These are phyloP conservation scores for Leptosphaerulina australis DNA, from an alignment of 2,329 filamentous ascomycete species.

Conservation along the genomic window DNA sequence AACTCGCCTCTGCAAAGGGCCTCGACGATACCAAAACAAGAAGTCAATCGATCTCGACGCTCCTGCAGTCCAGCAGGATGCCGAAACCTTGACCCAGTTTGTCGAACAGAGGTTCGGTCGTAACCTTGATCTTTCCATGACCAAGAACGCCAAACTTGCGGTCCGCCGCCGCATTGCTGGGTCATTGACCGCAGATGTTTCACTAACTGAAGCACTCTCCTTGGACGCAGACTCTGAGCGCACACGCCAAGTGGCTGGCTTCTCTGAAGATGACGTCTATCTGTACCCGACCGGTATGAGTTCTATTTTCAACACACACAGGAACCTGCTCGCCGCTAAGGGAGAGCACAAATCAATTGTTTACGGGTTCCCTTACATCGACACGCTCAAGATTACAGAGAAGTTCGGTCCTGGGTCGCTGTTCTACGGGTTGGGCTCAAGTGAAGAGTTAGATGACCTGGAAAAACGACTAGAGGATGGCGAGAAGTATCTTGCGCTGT, in stretches of 20 bases:
- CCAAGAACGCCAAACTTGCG: constrained; percentile 81
- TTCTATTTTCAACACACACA: constrained; percentile 88
- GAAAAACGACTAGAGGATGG: constrained; percentile 73
- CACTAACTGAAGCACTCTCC: constrained; percentile 66
- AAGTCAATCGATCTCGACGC: constrained; percentile 57
- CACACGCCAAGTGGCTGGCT: constrained; percentile 60
- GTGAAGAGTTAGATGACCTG: constrained; percentile 81
- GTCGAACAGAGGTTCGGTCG: constrained; percentile 94
- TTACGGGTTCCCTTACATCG: constrained; percentile 97
- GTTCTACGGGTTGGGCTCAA: constrained; percentile 84
- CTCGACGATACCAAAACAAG: constrained; percentile 76
- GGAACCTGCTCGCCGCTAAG: constrained; percentile 69
- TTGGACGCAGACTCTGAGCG: constrained; percentile 52
- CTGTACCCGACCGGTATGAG: constrained; percentile 93
- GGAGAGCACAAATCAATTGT: constrained; percentile 77
- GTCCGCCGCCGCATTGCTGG: constrained; percentile 88
- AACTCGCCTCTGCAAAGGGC: constrained; percentile 67
- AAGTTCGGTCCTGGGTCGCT: constrained; percentile 90
- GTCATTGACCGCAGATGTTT: constrained; percentile 74
- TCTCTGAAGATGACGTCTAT: constrained; percentile 86
- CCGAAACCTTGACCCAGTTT: constrained; percentile 63
- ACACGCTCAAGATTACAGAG: constrained; percentile 91
- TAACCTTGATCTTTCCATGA: constrained; percentile 81
- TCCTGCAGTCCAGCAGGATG: constrained; percentile 22
- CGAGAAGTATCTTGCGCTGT: constrained; percentile 80